Base-by-base conservation (phyloP, 2,329 filamentous ascomycete species). In the Trichophyton verrucosum region DNA sequence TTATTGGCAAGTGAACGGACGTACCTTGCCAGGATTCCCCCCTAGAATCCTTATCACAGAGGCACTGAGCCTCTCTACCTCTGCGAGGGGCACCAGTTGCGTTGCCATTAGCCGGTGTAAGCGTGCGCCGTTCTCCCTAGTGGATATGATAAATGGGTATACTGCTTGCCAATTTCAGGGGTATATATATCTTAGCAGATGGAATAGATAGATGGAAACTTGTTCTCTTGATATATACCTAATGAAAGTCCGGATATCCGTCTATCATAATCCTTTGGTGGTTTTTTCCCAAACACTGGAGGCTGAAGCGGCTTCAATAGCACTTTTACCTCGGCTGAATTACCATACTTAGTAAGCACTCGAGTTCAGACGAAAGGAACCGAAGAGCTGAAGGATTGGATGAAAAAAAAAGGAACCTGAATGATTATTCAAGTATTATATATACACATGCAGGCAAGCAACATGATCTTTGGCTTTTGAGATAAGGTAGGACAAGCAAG, bases 1-100 rank as follows among this genome's bases (percentile, higher is more conserved):
- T 2, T 17, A 11, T 22, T 17, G 13, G 13, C 15, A 17, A 17
- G 2, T 44, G 17, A 1, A 13, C 42, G 51, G n/a, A 64, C 73
- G 70, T 67, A 85, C 84, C 78, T 95, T 96, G 70, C 88, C 84
- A 11, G 94, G 92, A 74, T 99, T 99, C 7, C 88, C 90, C 62
- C 87, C 94, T 17, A 97, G 79, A 64, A 99, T 88, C 61, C 94
- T 83, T 64, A 96, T 86, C 51, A 91, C 87, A 13, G 82, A 78
- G 20, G 87, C 82, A 69, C 88, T 92, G 60, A 97, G 79, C 63
- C 87, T 84, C 74, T 92, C 85, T 58, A 95, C 82, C 63, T 87
- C 84, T 3, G 86, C 85, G 13, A 97, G 80, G 17, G 80, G 73
- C 30, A 82, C 80, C 5, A 91, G 79, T 64, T 82, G 79, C 40